Evolutionary conservation across 176 grass and related monocot species (phyloP).

Genomic region (Juncus effusus): DNA sequence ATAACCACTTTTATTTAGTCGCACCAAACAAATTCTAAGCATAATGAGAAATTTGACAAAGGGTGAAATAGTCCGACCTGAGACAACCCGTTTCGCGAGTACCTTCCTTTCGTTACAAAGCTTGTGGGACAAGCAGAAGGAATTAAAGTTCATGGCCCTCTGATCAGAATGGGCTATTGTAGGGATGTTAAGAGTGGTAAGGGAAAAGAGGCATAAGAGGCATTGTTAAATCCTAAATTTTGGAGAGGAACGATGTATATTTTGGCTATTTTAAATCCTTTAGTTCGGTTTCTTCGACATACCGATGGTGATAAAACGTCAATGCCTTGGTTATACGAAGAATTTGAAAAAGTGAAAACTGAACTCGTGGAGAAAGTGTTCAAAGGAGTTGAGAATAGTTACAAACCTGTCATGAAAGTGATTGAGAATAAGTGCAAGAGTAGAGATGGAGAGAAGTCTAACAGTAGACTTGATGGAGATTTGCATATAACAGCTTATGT

Average conservation of each 20-base stretch:
- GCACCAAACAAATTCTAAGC: slow-evolving; percentile 15
- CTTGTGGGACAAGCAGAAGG: not conserved
- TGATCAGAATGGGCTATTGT: not conserved
- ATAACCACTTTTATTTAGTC: slow-evolving; percentile 17
- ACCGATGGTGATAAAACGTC: slow-evolving; percentile 22
- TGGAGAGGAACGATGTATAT: not conserved
- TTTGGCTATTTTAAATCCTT: not conserved
- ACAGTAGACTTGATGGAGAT: too few relatives aligned
- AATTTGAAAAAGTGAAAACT: slow-evolving; percentile 11
- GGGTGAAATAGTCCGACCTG: slow-evolving; percentile 5
- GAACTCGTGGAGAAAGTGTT: not conserved
- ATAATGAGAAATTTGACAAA: slow-evolving; percentile 18
- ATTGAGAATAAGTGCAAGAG: slow-evolving; percentile 2
- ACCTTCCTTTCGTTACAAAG: slow-evolving; percentile 8
- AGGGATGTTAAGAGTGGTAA: slow-evolving; percentile 2
- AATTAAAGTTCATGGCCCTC: slow-evolving; percentile 13
- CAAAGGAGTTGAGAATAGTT: not conserved
- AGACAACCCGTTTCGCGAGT: slow-evolving; percentile 18
- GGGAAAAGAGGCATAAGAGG: not conserved
- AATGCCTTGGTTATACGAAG: slow-evolving; percentile 15
- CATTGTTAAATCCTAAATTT: slow-evolving; percentile 3
- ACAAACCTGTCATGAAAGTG: not conserved
- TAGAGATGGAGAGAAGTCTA: too few relatives aligned
- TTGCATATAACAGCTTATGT: too few relatives aligned
- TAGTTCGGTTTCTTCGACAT: slow-evolving; percentile 16